Evolutionary conservation across 192 early-diverging fungal genomes (phyloP), one percentile per base, ranked within the genome.

Genomic region (Entophlyctis luteolus): DNA sequence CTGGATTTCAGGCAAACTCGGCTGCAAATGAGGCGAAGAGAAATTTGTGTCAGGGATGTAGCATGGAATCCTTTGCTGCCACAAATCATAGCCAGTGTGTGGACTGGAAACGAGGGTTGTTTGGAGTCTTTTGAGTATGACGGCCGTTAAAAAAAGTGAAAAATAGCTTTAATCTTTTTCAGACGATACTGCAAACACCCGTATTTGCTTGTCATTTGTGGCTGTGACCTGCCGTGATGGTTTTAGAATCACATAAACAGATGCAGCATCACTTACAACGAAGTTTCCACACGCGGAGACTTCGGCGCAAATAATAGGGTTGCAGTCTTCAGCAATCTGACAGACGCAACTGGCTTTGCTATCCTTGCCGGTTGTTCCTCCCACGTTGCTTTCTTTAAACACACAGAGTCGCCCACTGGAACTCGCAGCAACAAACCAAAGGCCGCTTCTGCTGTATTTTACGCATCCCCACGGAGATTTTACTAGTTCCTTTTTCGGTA

Each of bases 31-130:
- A 14, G 33, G 34, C 20, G 20, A 28, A 22, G 29, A 28, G 62
- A 22, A 36, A 14, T 16, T 62, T 73, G 57, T 38, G 58, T 63
- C 31, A 31, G 75, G 27, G 75, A 77, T 54, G 71, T 73, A 16
- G 53, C 52, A 8, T 77, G 75, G 75, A 71, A 73, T 66, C 75
- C 75, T 4, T 4, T 50, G 32, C 32, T 53, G 34, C 71, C 71
- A 8, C 48, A 38, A 18, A 70, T 77, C 4, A 56, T 76, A 20
- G 60, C 39, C 28, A 56, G 52, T 39, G 39, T 56, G 23, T 67
- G 65, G 65, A 56, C n/a, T 20, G 53, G 29, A n/a, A 53, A 25
- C 28, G 39, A 42, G n/a, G 65, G 65, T 37, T 14, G 39, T 23
- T 35, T 63, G 42, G 46, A 63, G 48, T 14, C 46, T 6, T 63